phyloP scores from a whole-genome alignment of 2,329 filamentous ascomycete species.

The Rhynchosporium graminicola region DNA sequence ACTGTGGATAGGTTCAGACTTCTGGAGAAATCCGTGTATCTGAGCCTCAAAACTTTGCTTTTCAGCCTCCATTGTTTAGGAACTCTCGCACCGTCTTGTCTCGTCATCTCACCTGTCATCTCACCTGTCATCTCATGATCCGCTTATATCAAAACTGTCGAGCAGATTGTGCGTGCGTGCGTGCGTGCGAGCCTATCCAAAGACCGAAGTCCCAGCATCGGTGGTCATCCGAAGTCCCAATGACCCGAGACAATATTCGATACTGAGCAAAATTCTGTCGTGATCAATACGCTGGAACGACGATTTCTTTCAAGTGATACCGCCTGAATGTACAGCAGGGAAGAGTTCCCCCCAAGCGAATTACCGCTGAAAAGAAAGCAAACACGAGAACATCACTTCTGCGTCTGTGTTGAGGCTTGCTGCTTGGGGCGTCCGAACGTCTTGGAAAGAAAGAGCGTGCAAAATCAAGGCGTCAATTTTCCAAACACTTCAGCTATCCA shows the following conservation, averaged over 20 bases:
- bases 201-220: background rate
- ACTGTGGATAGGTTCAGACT: too few relatives aligned
- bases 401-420: constrained; percentile 10
- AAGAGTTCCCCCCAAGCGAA: constrained; percentile 39
- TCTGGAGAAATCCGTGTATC: too few relatives aligned
- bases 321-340: constrained; percentile 46
- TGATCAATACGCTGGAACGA: constrained; percentile 57
- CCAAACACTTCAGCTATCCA: constrained; percentile 64
- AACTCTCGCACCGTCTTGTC: too few relatives aligned
- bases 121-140: too few relatives aligned
- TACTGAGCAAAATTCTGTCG: constrained; percentile 31
- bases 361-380: constrained; percentile 20
- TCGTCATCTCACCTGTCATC: too few relatives aligned
- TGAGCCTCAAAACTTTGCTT: too few relatives aligned
- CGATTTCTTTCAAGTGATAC: constrained; percentile 50
- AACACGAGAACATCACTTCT: background rate
- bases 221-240: constrained; percentile 31
- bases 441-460: too few relatives aligned
- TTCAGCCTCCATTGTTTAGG: too few relatives aligned
- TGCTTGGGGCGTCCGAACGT: constrained; percentile 43
- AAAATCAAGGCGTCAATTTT: constrained; percentile 59
- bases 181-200: too few relatives aligned
- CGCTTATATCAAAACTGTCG: too few relatives aligned
- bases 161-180: too few relatives aligned
- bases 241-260: constrained; percentile 30